Base-by-base conservation (phyloP, 306 rosid species). In the Pyrus pyrifolia region DNA sequence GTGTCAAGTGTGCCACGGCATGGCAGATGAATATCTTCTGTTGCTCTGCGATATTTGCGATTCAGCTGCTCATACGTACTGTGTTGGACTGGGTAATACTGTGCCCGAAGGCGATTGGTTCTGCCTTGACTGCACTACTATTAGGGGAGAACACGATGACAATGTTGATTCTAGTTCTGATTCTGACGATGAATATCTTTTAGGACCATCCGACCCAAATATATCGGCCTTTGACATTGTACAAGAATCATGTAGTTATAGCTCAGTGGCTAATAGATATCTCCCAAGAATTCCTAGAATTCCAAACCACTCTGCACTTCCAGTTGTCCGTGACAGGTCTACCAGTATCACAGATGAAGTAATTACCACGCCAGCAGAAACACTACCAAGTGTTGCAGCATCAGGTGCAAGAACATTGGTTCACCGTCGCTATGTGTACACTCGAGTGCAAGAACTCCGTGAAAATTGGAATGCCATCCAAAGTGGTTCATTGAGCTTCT, bases 31-130 rank as follows among this genome's bases (percentile, higher is more conserved):
- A 22, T 71, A 71, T 81, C 86, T 86, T 70, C 60, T 90, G 58
- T 76, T 93, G 53, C 85, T 91, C 9, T 94, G 98, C 81, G 91
- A 91, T 80, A 86, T 85, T 71, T 91, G 96, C 55, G 91, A 87
- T 52, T 72, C 88, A 18, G 90, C 91, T 73, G 81, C 97, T 55
- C 97, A 93, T 78, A 82, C 98, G 11, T 93, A 77, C 67, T 93
- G 98, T 59, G 90, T 85, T 80, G 98, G 97, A 80, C 79, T 91
- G 30, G 98, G 97, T 29, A 38, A 71, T 61, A 84, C 84, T 18
- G 85, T 90, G 44, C 97, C 98, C 2, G 93, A 94, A 81, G 96
- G 90, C 51, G 97, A 94, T 85, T 94, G 97, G 97, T 91, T 85
- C 87, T 91, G 97, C 76, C 85, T 38, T 52, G 90, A 87, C 62